These are phyloP conservation scores for Pseudomicrostroma phylloplanum DNA, from an alignment of 1,284 basidiomycete genomes.

Conservation along the genomic window DNA sequence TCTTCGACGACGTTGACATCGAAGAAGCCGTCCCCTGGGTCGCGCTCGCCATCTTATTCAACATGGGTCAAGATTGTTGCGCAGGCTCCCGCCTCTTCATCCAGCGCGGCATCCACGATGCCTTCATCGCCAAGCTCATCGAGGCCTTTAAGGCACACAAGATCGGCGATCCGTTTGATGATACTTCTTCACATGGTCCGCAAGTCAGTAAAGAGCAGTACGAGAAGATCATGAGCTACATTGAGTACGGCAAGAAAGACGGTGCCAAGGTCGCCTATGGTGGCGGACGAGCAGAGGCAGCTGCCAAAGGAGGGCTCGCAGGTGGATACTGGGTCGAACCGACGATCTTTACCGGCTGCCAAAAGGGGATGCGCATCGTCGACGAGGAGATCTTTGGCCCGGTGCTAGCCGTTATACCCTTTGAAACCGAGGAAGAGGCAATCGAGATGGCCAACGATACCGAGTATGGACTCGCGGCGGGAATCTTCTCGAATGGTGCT, in stretches of 20 bases:
- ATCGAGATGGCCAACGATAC: constrained; percentile 57
- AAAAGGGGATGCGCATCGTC: constrained; percentile 51
- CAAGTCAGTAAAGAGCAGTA: constrained; percentile 24
- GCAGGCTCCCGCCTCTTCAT: constrained; percentile 28
- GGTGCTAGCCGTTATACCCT: constrained; percentile 68
- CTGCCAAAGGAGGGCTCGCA: constrained; percentile 8
- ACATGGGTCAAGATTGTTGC: constrained; percentile 27
- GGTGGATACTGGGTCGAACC: constrained; percentile 63
- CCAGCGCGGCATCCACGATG: constrained; percentile 24
- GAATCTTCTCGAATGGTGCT: constrained; percentile 59
- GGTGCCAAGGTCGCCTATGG: constrained; percentile 19
- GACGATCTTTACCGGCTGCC: constrained; percentile 66
- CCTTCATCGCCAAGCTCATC: constrained; percentile 16
- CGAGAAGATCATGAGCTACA: constrained; percentile 25
- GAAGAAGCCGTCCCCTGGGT: constrained; percentile 38
- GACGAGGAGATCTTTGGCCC: constrained; percentile 70
- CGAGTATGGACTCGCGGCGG: constrained; percentile 58
- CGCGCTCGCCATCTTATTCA: constrained; percentile 23
- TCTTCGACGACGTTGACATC: constrained; percentile 64
- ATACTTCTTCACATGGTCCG: constrained; percentile 16
- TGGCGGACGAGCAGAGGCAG: constrained; percentile 47
- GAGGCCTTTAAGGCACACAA: constrained; percentile 22
- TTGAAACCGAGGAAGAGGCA: constrained; percentile 68
- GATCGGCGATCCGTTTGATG: constrained; percentile 28
- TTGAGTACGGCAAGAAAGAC: constrained; percentile 21